phyloP scores from a whole-genome alignment of 2,329 filamentous ascomycete species.

The Exophiala sp. region DNA sequence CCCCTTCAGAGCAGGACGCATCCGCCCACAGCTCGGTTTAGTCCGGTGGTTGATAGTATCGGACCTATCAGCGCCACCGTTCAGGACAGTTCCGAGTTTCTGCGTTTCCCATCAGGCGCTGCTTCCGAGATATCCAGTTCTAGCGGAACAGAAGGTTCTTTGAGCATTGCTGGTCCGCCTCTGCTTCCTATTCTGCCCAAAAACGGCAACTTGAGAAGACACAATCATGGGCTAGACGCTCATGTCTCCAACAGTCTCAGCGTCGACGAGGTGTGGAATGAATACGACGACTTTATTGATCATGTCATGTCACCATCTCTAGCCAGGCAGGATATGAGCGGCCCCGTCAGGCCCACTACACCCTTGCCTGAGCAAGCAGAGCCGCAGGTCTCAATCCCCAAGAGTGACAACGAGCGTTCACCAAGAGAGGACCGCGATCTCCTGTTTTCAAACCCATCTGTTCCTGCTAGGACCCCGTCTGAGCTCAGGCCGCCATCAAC shows the following conservation, averaged over 20 bases:
- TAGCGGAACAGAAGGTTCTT: slow-evolving; percentile 55
- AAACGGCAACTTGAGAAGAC: background rate
- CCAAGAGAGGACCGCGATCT: slow-evolving; percentile 26
- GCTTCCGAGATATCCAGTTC: slow-evolving; percentile 63
- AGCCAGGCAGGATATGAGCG: slow-evolving; percentile 34
- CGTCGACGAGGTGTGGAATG: slow-evolving; percentile 81
- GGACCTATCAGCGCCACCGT: slow-evolving; percentile 32
- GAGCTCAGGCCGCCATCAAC: slow-evolving; percentile 30
- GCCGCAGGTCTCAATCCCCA: slow-evolving; percentile 15
- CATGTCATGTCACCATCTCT: slow-evolving; percentile 52
- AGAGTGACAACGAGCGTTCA: slow-evolving; percentile 14
- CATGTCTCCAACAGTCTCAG: slow-evolving; percentile 12
- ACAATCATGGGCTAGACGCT: background rate
- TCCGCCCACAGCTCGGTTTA: slow-evolving; percentile 28
- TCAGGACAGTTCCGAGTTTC: slow-evolving; percentile 56
- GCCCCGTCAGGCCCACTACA: slow-evolving; percentile 51
- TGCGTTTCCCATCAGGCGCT: slow-evolving; percentile 67
- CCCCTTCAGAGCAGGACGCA: slow-evolving; percentile 28
- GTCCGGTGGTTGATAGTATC: slow-evolving; percentile 30
- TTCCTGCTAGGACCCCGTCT: slow-evolving; percentile 27
- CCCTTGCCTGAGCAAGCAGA: slow-evolving; percentile 39
- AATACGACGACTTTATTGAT: slow-evolving; percentile 83
- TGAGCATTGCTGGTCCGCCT: slow-evolving; percentile 43
- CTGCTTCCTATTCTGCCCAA: slow-evolving; percentile 4
- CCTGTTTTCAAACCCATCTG: slow-evolving; percentile 29